Evolutionary conservation across 23 red algal species (phyloP), one percentile per base, ranked within the genome.

Genomic region (Gracilaria gracilis): DNA sequence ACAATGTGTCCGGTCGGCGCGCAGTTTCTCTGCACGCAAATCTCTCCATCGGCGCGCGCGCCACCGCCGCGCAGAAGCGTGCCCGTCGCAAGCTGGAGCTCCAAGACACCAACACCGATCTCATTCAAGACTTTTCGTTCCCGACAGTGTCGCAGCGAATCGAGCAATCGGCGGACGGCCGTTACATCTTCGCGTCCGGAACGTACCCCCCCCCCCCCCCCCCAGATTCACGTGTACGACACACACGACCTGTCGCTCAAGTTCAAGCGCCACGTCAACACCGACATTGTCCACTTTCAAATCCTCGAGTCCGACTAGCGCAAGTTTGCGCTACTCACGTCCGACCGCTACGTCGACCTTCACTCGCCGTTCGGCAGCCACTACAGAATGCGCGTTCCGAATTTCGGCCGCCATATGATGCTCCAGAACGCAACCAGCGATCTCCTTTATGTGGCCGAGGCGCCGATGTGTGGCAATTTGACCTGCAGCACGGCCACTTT

Each of bases 121-220:
- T 98, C 11, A 83, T 98, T 81, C 95, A 98, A 33, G 85, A 98
- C 70, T 98, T 98, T 59, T 83, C 86, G 23, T 94, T 93, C 61
- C 91, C 95, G 20, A 98, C 91, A 12, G 86, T 98, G 14, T 87
- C 86, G 2, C 72, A 57, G 12, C 87, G 89, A 69, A 77, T 94
- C 73, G 94, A 95, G 39, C 46, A 79, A 2, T 79, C 87, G 16
- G 80, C 49, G 15, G 95, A 94, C 36, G 75, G 86, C 47, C 21
- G 71, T 49, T 89, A 95, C 75, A 69, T 98, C 33, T 85, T 93
- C 36, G 88, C 81, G 8, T 65, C 70, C 55, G 97, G 97, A 35
- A 91, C 91, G 1, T 98, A 98, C 80, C 93, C 97, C 27, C n/a
- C n/a, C n/a, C n/a, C n/a, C n/a, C n/a, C n/a, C n/a, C n/a, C 97